These are phyloP conservation scores for Waltergamsia citrina DNA, from an alignment of 2,329 filamentous ascomycete species.

Conservation along the genomic window DNA sequence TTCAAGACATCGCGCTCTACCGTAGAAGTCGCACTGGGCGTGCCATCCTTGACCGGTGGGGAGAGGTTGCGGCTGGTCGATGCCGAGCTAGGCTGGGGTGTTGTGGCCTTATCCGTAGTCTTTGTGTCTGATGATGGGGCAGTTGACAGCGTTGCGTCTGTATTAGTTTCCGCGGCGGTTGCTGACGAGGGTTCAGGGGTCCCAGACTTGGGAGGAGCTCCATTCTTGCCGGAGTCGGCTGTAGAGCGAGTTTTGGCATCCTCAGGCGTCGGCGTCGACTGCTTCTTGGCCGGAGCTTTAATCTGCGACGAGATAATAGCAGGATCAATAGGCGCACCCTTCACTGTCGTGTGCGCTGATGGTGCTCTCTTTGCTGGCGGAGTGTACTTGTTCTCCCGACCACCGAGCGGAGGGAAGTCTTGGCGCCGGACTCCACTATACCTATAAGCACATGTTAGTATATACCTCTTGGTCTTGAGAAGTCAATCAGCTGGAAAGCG, in stretches of 20 bases:
- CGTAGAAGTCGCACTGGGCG: constrained; percentile 47
- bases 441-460: constrained; percentile 29
- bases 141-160: constrained; percentile 7
- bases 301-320: constrained; percentile 87
- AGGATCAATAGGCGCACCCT: constrained; percentile 72
- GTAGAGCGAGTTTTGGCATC: constrained; percentile 11
- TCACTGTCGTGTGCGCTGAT: constrained; percentile 61
- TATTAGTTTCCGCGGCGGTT: constrained; percentile 18
- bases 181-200: constrained; percentile 13
- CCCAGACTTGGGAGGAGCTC: constrained; percentile 15
- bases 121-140: constrained; percentile 17
- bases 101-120: constrained; percentile 10
- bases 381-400: constrained; percentile 65
- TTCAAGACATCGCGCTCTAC: constrained; percentile 53
- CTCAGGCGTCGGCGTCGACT: constrained; percentile 11
- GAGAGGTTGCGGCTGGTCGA: constrained; percentile 30
- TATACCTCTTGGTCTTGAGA: neutral
- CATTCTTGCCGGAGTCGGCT: constrained; percentile 20
- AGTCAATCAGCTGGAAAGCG: neutral
- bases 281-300: constrained; percentile 33
- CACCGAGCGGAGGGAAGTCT: constrained; percentile 58
- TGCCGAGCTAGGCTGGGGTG: constrained; percentile 21
- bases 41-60: constrained; percentile 26
- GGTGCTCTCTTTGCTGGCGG: constrained; percentile 82
- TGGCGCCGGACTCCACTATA: constrained; percentile 86